phyloP scores from a whole-genome alignment of 495 filamentous ascomycete species.

The Hypoxylon subgilvum region DNA sequence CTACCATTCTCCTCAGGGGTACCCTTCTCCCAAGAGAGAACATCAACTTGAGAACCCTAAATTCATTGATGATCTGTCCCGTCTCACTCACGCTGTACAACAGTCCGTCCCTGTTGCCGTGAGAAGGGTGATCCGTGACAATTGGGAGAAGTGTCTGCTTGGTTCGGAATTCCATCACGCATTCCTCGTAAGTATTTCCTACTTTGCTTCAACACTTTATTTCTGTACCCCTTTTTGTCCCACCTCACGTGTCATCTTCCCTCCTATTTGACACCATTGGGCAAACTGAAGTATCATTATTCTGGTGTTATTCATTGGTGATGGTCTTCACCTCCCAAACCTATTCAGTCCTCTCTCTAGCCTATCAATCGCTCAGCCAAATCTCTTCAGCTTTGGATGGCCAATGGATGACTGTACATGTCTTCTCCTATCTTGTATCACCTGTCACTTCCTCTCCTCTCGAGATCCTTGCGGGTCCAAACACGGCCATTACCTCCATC shows the following conservation, averaged over 20 bases:
- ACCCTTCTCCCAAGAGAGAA: constrained; percentile 48
- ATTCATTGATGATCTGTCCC: constrained; percentile 50
- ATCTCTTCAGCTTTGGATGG: too few species aligned
- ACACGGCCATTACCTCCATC: background rate
- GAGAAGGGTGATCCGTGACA: constrained; percentile 51
- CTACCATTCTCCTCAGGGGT: constrained; percentile 29
- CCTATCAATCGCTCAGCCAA: too few species aligned
- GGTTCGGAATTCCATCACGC: constrained; percentile 58
- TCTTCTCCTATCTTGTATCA: background rate
- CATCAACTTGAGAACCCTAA: constrained; percentile 46
- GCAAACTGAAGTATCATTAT: too few species aligned
- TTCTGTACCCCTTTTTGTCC: too few species aligned
- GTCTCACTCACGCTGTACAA: constrained; percentile 49
- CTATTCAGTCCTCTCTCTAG: too few species aligned
- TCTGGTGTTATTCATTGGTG: too few species aligned
- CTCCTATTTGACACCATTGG: too few species aligned
- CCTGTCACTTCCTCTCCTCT: background rate
- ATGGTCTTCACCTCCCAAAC: too few species aligned
- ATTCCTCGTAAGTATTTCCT: constrained; percentile 51
- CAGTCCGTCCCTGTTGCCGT: constrained; percentile 53
- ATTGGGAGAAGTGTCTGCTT: constrained; percentile 58
- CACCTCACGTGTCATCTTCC: too few species aligned
- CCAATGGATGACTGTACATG: too few species aligned
- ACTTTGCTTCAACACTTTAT: background rate
- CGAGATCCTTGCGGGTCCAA: background rate